Percentiles rank a stretch among this genome's conserved stretches.
These are phyloP conservation scores for Alloascoidea hylecoeti DNA, from an alignment of 805 yeast species.

Conservation along the genomic window DNA sequence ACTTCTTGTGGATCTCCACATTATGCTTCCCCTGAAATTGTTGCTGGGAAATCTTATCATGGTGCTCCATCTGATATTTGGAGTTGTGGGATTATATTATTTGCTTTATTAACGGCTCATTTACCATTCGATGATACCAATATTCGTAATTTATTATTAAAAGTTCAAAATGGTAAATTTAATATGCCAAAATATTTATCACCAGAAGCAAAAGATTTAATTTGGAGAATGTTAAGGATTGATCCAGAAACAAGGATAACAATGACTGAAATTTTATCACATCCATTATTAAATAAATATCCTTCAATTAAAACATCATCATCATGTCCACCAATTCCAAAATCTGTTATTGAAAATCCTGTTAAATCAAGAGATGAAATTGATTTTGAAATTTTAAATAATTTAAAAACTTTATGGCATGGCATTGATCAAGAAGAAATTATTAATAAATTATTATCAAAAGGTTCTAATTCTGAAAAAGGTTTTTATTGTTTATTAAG, in stretches of 20 bases:
- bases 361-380: slow-evolving; percentile 30
- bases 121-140: slow-evolving; percentile 95
- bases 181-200: slow-evolving; percentile 73
- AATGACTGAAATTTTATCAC: slow-evolving; percentile 61
- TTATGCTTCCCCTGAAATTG: slow-evolving; percentile 97
- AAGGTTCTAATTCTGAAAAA: slow-evolving; percentile 59
- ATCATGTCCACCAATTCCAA: too few relatives aligned
- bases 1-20: slow-evolving; percentile 98
- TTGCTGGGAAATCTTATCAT: slow-evolving; percentile 86
- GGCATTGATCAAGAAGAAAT: slow-evolving; percentile 49
- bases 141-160: slow-evolving; percentile 70
- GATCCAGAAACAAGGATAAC: slow-evolving; percentile 71
- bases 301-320: too few relatives aligned
- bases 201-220: slow-evolving; percentile 75
- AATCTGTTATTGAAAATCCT: slow-evolving; percentile 19
- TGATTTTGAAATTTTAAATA: slow-evolving; percentile 63
- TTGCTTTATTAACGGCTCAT: slow-evolving; percentile 89
- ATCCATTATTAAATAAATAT: slow-evolving; percentile 73
- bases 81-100: slow-evolving; percentile 94
- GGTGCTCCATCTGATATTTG: slow-evolving; percentile 96
- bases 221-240: slow-evolving; percentile 66
- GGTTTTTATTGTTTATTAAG: slow-evolving; percentile 63
- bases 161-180: slow-evolving; percentile 84
- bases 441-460: slow-evolving; percentile 33
- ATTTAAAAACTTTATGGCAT: slow-evolving; percentile 69